Conservation (phyloP, 2,329 filamentous ascomycete genomes). For the Aspergillus spinulosporus region DNA sequence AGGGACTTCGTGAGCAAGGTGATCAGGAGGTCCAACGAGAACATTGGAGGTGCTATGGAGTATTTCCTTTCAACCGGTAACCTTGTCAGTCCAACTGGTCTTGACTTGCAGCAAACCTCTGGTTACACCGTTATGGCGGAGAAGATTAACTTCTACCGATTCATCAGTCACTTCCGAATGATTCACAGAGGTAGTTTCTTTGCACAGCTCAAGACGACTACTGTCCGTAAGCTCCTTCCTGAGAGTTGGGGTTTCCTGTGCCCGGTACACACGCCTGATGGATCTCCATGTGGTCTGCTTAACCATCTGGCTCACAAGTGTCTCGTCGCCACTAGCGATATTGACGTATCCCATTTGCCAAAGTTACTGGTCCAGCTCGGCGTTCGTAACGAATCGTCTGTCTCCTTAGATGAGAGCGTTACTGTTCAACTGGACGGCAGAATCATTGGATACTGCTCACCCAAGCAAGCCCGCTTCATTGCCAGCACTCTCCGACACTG, state of each 20-base stretch:
- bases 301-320: conserved; percentile 97
- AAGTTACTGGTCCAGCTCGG: conserved; percentile 76
- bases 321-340: conserved; percentile 73
- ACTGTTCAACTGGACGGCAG: conserved; percentile 87
- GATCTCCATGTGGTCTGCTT: conserved; percentile 86
- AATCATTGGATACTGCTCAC: conserved; percentile 86
- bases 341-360: conserved; percentile 74
- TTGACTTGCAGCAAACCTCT: conserved; percentile 91
- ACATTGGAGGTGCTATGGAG: conserved; percentile 80
- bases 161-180: conserved; percentile 99
- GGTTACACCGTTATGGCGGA: conserved; percentile 97
- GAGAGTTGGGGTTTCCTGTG: conserved; percentile 99
- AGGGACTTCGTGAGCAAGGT: conserved; percentile 78
- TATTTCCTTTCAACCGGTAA: conserved; percentile 98
- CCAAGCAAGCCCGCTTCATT: conserved; percentile 76
- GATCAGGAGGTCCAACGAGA: conserved; percentile 80
- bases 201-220: conserved; percentile 93
- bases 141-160: conserved; percentile 98
- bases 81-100: conserved; percentile 81
- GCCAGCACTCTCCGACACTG: conserved; percentile 86
- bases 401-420: conserved; percentile 78
- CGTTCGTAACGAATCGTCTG: conserved; percentile 71
- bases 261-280: conserved; percentile 96
- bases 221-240: conserved; percentile 89
- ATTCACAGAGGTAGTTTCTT: conserved; percentile 99